Evolutionary conservation across 345 rosid genomes (phyloP), one percentile per base, ranked within the genome.

Genomic region (Eucalyptus shirleyi): DNA sequence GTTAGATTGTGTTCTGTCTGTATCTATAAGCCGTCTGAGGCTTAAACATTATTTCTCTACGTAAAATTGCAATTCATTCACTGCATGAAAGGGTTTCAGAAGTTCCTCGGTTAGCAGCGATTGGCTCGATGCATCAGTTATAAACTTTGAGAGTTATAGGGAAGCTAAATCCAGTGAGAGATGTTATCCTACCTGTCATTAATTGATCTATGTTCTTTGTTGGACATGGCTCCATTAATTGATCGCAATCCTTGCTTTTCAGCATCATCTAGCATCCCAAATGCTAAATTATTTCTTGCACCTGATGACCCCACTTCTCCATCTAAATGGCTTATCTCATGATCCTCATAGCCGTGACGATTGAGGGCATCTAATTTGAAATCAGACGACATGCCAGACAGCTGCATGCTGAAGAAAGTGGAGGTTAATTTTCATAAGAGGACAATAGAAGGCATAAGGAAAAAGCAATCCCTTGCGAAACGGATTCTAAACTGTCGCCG

Each of bases 121-220:
- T 30, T 87, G 45, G 50, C 83, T 77, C 28, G 83, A 77, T 5
- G 8, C 47, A 50, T 42, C 34, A 17, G 16, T 86, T 32, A 40
- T 17, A 45, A 60, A 18, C 49, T 7, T 59, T n/a, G 12, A 87
- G n/a, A 59, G 19, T 8, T 40, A n/a, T 3, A 24, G 11, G 32
- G 55, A 89, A 88, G 67, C 50, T 60, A 88, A 83, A 72, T 23
- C 34, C 23, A 9, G 49, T 51, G 16, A 59, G 56, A 49, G 51
- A 13, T 60, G 44, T 72, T 77, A 37, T 37, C 45, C 7, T 90
- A 96, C 99, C 98, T 95, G 89, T 95, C 96, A 88, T 91, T 91
- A 56, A 91, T 92, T 87, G 93, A 93, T 92, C 93, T 92, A 53
- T 91, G 93, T 53, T 92, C 93, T 45, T 91, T 90, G 87, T 87